Evolutionary conservation across 352 stramenopile species (phyloP), one percentile per base, ranked within the genome.

Genomic region (Globisporangium emineosum): DNA sequence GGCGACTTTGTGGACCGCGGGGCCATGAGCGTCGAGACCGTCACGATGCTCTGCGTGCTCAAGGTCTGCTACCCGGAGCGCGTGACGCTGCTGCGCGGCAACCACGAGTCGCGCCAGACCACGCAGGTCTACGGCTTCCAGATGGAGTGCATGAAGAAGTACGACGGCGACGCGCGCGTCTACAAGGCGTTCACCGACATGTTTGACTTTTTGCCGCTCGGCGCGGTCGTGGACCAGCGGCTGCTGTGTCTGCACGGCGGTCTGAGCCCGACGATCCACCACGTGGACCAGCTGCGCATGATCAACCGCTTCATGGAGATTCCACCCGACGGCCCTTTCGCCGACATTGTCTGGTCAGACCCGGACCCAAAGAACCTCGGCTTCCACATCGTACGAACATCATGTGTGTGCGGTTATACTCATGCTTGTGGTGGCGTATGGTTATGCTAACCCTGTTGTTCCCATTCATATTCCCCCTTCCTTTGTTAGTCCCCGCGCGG

Each of bases 1-100:
- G 97, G 97, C 5, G 97, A 99, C 78, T 99, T 98, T 73, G 96
- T 99, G 27, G 97, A 99, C 83, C 83, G 96, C 47, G 96, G 96
- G 12, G 90, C 95, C 63, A 98, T 98, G 78, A 97, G 83, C 37
- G 91, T 98, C n/a, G 94, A 98, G 75, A 97, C 90, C 17, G 81
- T 98, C 45, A 91, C 77, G 60, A 68, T 98, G 50, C 77, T 99
- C 47, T 85, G 97, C 23, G 94, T 97, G 67, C 78, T 89, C 13
- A 91, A 89, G 62, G 79, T 80, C 27, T 88, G 89, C 49, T 97
- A 98, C 75, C 95, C 96, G 19, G 88, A 94, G 12, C 83, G 95
- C 59, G 78, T 98, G n/a, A 88, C 83, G 74, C 81, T 99, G 37
- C 75, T 99, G 47, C 77, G 97, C 57, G 96, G 96, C 8, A 99